Conservation (phyloP, 768 basidiomycete species). For the Trametopsis cervina region DNA sequence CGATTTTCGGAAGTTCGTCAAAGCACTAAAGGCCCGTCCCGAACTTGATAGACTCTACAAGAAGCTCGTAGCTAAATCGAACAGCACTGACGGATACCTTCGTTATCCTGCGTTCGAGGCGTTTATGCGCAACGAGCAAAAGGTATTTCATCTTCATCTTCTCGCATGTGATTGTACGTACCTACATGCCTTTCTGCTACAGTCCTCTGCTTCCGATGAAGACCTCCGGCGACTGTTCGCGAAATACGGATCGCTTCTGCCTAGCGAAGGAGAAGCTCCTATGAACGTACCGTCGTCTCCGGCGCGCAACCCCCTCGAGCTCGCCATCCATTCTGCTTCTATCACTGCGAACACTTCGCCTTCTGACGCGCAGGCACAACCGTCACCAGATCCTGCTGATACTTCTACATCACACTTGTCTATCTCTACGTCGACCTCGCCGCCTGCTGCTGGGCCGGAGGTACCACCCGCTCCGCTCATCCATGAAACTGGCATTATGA, state of each 20-base stretch:
- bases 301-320: constrained; percentile 22
- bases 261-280: background rate
- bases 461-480: constrained; percentile 12
- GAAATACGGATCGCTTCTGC: constrained; percentile 26
- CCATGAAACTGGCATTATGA: constrained; percentile 28
- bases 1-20: constrained; percentile 79
- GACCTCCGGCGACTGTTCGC: constrained; percentile 33
- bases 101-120: constrained; percentile 34
- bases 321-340: constrained; percentile 18
- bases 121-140: constrained; percentile 49
- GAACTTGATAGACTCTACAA: constrained; percentile 69
- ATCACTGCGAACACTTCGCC: constrained; percentile 5
- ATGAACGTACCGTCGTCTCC: constrained; percentile 14
- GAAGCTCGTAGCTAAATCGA: constrained; percentile 23
- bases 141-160: constrained; percentile 31
- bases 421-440: constrained; percentile 8
- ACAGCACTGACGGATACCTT: constrained; percentile 26
- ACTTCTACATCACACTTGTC: background rate
- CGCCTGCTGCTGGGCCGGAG: background rate
- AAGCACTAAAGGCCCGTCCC: constrained; percentile 73
- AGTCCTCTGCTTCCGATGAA: constrained; percentile 25
- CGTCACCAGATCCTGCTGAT: background rate
- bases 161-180: constrained; percentile 19
- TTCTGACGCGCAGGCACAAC: background rate
- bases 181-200: constrained; percentile 19